Percentiles rank a stretch among this genome's conserved stretches.
Conservation (phyloP, 208 protist species). For the Trypanosomatidae sp. region DNA sequence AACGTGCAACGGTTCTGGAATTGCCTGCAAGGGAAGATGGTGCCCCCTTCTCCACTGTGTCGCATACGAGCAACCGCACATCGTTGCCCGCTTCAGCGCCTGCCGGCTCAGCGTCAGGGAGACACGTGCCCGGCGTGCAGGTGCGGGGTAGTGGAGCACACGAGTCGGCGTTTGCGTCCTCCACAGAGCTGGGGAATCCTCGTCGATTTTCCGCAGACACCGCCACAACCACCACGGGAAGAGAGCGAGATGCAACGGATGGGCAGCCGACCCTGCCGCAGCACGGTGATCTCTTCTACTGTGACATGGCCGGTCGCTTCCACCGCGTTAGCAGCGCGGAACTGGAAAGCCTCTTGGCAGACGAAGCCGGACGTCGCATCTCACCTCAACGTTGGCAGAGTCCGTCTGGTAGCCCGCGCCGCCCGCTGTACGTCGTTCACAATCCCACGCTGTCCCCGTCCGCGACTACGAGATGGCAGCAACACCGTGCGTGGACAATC, state of each 20-base stretch:
- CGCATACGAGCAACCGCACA: not conserved
- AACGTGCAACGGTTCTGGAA: not conserved
- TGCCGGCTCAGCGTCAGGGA: not conserved
- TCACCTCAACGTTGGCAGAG: not conserved
- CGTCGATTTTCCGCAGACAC: not conserved
- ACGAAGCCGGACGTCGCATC: not conserved
- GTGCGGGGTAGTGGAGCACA: not conserved
- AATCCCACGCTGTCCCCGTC: not conserved
- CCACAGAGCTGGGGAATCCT: not conserved
- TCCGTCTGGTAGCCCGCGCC: not conserved
- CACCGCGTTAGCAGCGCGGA: conserved; percentile 17
- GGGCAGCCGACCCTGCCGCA: conserved; percentile 2
- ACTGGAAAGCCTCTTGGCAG: conserved; percentile 3
- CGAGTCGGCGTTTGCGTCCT: not conserved
- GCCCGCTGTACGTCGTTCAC: conserved; percentile 29
- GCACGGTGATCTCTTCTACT: conserved; percentile 26
- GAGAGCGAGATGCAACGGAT: not conserved
- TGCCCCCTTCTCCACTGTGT: not conserved
- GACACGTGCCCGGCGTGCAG: not conserved
- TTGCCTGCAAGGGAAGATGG: not conserved
- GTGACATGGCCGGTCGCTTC: conserved; percentile 12
- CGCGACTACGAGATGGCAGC: conserved; percentile 2
- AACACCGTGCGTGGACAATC: conserved; percentile 22
- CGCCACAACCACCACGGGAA: not conserved
- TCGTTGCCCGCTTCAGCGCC: not conserved